Evolutionary conservation across 2,329 filamentous ascomycete species (phyloP), one percentile per base, ranked within the genome.

Genomic region (Fusarium camptoceras): DNA sequence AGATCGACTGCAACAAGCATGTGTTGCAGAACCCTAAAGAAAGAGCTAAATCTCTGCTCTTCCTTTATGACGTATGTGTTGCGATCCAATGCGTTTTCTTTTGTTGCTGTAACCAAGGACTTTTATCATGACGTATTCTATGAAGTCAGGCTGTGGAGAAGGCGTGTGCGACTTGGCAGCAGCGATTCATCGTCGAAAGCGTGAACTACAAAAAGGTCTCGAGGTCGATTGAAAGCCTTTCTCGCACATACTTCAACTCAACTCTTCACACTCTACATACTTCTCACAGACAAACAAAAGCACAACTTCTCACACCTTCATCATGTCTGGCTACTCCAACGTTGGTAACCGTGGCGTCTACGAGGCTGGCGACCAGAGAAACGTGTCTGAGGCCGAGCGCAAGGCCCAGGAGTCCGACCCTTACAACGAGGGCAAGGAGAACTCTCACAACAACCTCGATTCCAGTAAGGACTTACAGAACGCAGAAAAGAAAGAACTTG

Each of bases 281-380:
- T 30, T 31, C 30, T 34, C n/a, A 55, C 15, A 4, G 43, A 54
- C 28, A 48, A 44, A 20, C 18, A 28, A 46, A 61, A 30, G 27
- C 44, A 44, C 47, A 44, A 39, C 30, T 22, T 8, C 18, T 27
- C 18, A 51, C 22, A 64, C 20, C 11, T 51, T 49, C 59, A 78
- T 39, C 61, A 81, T 81, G 80, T 76, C 78, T 62, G 79, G 77
- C 67, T 75, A 83, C 66, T 92, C 91, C 61, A 91, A 84, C 77
- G 91, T 95, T 77, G 93, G 92, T 73, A 85, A 83, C 78, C 75
- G 81, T 68, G 78, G 81, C 65, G 82, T 93, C 78, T 94, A 96
- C 82, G 91, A 94, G 82, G 90, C 86, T 60, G 91, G 89, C 62
- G 92, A 96, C 81, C 92, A 96, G 85, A 87, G 88, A 75, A 93